These are phyloP conservation scores for Auriculariales sp. DNA, from an alignment of 768 basidiomycete species.

Conservation along the genomic window DNA sequence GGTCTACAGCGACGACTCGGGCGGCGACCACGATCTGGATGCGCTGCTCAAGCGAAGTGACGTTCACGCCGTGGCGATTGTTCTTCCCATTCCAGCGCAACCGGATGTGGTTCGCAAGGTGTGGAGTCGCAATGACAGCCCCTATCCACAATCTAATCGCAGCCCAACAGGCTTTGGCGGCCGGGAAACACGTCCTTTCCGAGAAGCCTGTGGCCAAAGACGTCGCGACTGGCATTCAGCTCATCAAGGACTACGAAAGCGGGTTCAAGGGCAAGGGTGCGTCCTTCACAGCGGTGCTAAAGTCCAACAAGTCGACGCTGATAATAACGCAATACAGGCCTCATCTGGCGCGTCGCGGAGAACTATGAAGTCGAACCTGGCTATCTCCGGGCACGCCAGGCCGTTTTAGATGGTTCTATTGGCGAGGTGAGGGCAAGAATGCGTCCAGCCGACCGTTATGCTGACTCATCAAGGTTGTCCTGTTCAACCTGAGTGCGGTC, in stretches of 20 bases:
- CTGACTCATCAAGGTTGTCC: slow-evolving; percentile 48
- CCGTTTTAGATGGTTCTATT: slow-evolving; percentile 45
- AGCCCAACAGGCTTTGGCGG: slow-evolving; percentile 29
- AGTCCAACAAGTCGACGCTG: slow-evolving; percentile 10
- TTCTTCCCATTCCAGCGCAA: slow-evolving; percentile 63
- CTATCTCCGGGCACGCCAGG: slow-evolving; percentile 28
- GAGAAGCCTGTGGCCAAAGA: slow-evolving; percentile 79
- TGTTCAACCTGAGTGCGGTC: slow-evolving; percentile 44
- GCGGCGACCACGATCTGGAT: slow-evolving; percentile 27
- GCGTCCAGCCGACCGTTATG: too few species aligned
- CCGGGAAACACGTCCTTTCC: slow-evolving; percentile 78
- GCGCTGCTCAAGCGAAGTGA: slow-evolving; percentile 53
- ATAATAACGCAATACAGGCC: too few species aligned
- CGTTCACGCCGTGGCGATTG: slow-evolving; percentile 58
- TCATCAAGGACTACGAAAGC: slow-evolving; percentile 53
- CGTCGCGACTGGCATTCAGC: slow-evolving; percentile 41
- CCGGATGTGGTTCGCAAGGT: slow-evolving; percentile 45
- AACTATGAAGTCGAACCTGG: slow-evolving; percentile 60
- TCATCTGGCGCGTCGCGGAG: slow-evolving; percentile 74
- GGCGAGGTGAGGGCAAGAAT: too few species aligned
- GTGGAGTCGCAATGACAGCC: slow-evolving; percentile 8
- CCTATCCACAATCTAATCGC: background rate
- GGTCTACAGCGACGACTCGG: slow-evolving; percentile 44
- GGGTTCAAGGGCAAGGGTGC: slow-evolving; percentile 47
- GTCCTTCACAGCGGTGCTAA: too few species aligned